Conservation (phyloP, 2,329 filamentous ascomycete genomes). For the Elsinoe batatas region DNA sequence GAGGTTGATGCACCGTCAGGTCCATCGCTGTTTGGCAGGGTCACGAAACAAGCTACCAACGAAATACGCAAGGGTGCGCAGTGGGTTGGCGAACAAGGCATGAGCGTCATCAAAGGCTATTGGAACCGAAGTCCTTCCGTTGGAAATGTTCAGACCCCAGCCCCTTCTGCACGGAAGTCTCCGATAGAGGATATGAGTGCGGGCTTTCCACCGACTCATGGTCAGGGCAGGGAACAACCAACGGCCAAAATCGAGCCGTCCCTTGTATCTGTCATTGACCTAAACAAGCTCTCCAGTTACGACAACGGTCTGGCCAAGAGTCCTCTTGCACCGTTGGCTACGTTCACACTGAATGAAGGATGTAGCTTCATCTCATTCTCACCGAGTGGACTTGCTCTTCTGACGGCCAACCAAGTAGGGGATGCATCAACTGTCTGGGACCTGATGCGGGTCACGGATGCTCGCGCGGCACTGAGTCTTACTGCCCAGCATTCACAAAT, state of each 20-base stretch:
- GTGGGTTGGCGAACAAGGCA: slow-evolving; percentile 67
- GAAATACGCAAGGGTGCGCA: slow-evolving; percentile 64
- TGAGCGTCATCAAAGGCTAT: slow-evolving; percentile 71
- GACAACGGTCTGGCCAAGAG: slow-evolving; percentile 42
- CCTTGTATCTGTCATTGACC: slow-evolving; percentile 64
- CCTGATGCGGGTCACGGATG: slow-evolving; percentile 49
- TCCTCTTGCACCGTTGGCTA: slow-evolving; percentile 52
- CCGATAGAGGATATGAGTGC: background rate
- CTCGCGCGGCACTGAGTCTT: slow-evolving; percentile 21
- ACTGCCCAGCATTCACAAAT: slow-evolving; percentile 12
- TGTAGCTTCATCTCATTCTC: slow-evolving; percentile 76
- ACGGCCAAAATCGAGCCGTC: slow-evolving; percentile 55
- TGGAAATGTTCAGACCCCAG: background rate
- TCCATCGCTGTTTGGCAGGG: slow-evolving; percentile 57
- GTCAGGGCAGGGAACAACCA: slow-evolving; percentile 44
- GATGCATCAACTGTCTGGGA: slow-evolving; percentile 78
- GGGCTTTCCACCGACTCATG: slow-evolving; percentile 65
- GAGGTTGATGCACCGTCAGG: slow-evolving; percentile 46
- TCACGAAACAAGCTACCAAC: slow-evolving; percentile 67
- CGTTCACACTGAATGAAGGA: slow-evolving; percentile 61
- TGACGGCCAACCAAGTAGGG: slow-evolving; percentile 75
- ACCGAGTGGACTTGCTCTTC: slow-evolving; percentile 60
- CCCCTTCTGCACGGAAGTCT: slow-evolving; percentile 21
- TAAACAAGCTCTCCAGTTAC: slow-evolving; percentile 47
- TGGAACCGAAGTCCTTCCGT: slow-evolving; percentile 46